Conservation (phyloP, 768 basidiomycete species). For the Trametes cubensis region DNA sequence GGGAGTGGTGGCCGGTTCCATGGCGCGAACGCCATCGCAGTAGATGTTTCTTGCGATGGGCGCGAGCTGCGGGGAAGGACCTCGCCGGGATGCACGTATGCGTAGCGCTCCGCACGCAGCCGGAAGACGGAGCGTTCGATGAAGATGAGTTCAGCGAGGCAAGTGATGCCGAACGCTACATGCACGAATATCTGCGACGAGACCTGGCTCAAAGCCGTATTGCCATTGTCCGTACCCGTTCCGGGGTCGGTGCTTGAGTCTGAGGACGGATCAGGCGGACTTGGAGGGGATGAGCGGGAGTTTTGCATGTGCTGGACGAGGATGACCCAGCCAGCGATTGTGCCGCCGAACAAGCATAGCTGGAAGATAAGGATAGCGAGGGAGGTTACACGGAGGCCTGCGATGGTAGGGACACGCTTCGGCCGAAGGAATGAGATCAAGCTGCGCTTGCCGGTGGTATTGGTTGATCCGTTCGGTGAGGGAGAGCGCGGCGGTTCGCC, state of each 20-base stretch:
- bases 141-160: slow-evolving; percentile 58
- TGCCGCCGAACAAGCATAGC: slow-evolving; percentile 42
- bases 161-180: slow-evolving; percentile 56
- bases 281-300: not conserved
- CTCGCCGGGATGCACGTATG: slow-evolving; percentile 57
- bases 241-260: not conserved
- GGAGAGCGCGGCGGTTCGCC: slow-evolving; percentile 24
- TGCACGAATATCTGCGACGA: slow-evolving; percentile 55
- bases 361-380: slow-evolving; percentile 48
- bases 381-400: slow-evolving; percentile 51
- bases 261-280: not conserved
- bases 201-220: slow-evolving; percentile 10
- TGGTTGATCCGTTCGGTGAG: slow-evolving; percentile 15
- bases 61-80: slow-evolving; percentile 43
- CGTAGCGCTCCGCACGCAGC: slow-evolving; percentile 69
- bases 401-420: slow-evolving; percentile 40
- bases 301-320: slow-evolving; percentile 33
- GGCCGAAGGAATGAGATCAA: slow-evolving; percentile 45
- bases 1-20: slow-evolving; percentile 75
- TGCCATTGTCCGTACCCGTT: not conserved
- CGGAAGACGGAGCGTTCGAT: slow-evolving; percentile 65
- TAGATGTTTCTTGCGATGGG: not conserved
- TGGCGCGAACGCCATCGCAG: slow-evolving; percentile 46
- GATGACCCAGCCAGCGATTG: slow-evolving; percentile 60
- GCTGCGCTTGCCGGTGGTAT: slow-evolving; percentile 33